phyloP scores from a whole-genome alignment of 1,139 yeast species.

The Nadsonia starkeyi-henricii region DNA sequence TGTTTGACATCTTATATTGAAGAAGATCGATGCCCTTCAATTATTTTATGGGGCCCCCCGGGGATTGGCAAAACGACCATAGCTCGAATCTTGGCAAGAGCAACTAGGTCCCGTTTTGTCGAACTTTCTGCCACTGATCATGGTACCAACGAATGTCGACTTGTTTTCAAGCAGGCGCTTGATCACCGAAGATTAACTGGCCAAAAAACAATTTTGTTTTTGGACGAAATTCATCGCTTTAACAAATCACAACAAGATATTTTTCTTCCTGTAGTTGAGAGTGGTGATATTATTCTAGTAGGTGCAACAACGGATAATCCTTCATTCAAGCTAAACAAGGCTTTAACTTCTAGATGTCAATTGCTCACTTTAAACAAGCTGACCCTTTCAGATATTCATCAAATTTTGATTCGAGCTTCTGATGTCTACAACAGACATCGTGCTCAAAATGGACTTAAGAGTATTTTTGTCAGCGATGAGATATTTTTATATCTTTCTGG shows the following conservation, averaged over 20 bases:
- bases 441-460: constrained; percentile 22
- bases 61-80: constrained; percentile 88
- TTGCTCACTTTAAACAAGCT: constrained; percentile 70
- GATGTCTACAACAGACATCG: constrained; percentile 46
- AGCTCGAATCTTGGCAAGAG: constrained; percentile 43
- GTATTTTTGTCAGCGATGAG: constrained; percentile 39
- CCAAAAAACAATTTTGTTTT: constrained; percentile 60
- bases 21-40: constrained; percentile 50
- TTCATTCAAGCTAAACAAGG: constrained; percentile 78
- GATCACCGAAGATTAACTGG: constrained; percentile 55
- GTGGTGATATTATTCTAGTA: constrained; percentile 33
- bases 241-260: constrained; percentile 84
- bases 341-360: constrained; percentile 75
- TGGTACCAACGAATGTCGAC: constrained; percentile 55
- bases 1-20: constrained; percentile 54
- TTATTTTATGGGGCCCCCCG: constrained; percentile 91
- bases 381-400: constrained; percentile 36
- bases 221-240: constrained; percentile 89
- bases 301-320: constrained; percentile 99
- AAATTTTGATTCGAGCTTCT: constrained; percentile 50
- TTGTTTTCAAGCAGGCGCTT: constrained; percentile 58
- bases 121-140: constrained; percentile 82
- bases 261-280: constrained; percentile 45
- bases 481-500: constrained; percentile 59
- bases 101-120: constrained; percentile 46